Evolutionary conservation across 2,329 filamentous ascomycete species (phyloP).

Genomic region (Pseudogymnoascus verrucosus): DNA sequence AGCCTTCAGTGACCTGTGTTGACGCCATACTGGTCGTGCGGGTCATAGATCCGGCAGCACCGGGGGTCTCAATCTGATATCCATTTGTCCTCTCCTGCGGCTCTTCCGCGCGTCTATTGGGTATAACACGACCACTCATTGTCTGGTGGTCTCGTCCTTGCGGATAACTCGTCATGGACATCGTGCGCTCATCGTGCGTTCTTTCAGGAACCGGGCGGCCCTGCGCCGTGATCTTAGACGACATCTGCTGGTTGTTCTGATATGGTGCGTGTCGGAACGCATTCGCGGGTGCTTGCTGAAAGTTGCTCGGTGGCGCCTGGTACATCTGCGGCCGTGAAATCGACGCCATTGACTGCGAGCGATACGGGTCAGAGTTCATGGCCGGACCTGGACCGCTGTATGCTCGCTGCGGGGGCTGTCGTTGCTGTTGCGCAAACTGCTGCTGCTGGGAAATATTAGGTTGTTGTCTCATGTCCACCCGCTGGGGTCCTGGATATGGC

Average conservation of each 20-base stretch:
- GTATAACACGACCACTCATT: constrained; percentile 87
- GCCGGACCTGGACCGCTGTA: constrained; percentile 57
- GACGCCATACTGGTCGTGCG: constrained; percentile 54
- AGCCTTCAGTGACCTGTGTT: constrained; percentile 31
- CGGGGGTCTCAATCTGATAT: constrained; percentile 11
- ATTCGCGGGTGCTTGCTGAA: constrained; percentile 61
- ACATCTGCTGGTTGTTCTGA: constrained; percentile 42
- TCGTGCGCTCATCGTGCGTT: constrained; percentile 74
- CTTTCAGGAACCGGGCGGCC: constrained; percentile 86
- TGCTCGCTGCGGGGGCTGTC: constrained; percentile 44
- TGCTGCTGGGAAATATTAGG: constrained; percentile 31
- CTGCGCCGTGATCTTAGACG: constrained; percentile 79
- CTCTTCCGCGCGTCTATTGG: constrained; percentile 50
- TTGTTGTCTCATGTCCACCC: constrained; percentile 28
- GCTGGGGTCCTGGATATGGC: constrained; percentile 61
- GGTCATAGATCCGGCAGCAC: constrained; percentile 39
- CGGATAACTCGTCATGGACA: constrained; percentile 86
- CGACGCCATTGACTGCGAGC: constrained; percentile 87
- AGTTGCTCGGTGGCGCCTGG: constrained; percentile 50
- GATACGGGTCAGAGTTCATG: constrained; percentile 75
- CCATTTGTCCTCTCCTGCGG: constrained; percentile 15
- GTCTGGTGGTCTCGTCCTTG: constrained; percentile 80
- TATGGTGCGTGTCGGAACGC: constrained; percentile 74
- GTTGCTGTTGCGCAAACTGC: constrained; percentile 37
- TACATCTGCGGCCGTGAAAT: constrained; percentile 66